Evolutionary conservation across 352 stramenopile species (phyloP), one percentile per base, ranked within the genome.

Genomic region (Phytophthora macrochlamydospora): DNA sequence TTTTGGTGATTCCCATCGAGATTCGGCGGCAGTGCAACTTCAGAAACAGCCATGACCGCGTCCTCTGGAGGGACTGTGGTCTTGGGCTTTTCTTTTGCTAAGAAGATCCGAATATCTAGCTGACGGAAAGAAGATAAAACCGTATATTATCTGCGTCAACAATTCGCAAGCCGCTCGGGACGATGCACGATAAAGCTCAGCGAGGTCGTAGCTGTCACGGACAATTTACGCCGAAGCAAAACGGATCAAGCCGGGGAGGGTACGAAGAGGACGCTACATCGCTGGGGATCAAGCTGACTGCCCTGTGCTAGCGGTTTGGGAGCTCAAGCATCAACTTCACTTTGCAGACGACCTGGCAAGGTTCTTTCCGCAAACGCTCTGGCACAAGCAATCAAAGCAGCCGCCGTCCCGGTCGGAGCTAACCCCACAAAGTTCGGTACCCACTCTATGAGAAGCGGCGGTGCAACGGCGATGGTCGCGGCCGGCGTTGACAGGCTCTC

Each of bases 81-180:
- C 55, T 8, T 69, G 55, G 55, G 62, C 50, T 65, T 57, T 65
- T 65, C 62, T 65, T 65, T 14, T 70, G 24, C 31, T 69, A 0
- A 12, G 55, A n/a, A 18, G 55, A 2, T 57, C 38, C 13, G 53
- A 63, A 11, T 69, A 69, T 28, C 28, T 69, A 18, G 42, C 42
- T 2, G 55, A 69, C n/a, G 14, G 40, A 31, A 29, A 5, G 8
- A 4, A 12, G 1, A 18, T 55, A 1, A 69, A 69, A 12, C 12
- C 31, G 2, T 69, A 69, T 35, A 42, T 35, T 9, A 51, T 69
- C 24, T 40, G 40, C 11, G 4, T 8, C 2, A 8, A 32, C 1
- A 55, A 69, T n/a, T 24, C 63, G 2, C n/a, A 18, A 24, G 59
- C 45, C 24, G 30, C 51, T 9, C 43, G 31, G 31, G 33, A 2